phyloP scores from a whole-genome alignment of 1,284 basidiomycete genomes.

The Pascua sp. region DNA sequence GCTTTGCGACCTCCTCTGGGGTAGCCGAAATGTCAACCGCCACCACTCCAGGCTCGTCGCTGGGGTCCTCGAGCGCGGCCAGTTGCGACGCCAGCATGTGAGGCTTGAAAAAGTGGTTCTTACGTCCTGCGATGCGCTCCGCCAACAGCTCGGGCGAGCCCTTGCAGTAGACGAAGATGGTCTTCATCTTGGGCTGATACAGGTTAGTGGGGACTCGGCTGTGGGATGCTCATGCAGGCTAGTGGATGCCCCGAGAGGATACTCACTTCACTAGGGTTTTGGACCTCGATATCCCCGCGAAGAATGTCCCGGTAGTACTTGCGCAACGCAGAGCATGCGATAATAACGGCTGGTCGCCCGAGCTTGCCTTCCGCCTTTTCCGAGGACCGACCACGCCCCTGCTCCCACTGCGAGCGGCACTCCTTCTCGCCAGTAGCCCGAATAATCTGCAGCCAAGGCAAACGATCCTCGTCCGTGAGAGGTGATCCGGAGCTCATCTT shows the following conservation, averaged over 20 bases:
- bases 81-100: constrained; percentile 83
- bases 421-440: constrained; percentile 57
- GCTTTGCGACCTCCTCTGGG: constrained; percentile 60
- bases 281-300: constrained; percentile 56
- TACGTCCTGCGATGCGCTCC: constrained; percentile 66
- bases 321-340: constrained; percentile 85
- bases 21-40: constrained; percentile 60
- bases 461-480: constrained; percentile 74
- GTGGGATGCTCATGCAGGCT: too few species aligned
- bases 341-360: constrained; percentile 60
- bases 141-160: constrained; percentile 63
- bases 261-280: too few species aligned
- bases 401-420: constrained; percentile 51
- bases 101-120: constrained; percentile 85
- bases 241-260: too few species aligned
- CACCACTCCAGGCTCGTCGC: constrained; percentile 64
- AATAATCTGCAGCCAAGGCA: constrained; percentile 78
- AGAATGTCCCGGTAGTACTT: constrained; percentile 75
- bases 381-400: constrained; percentile 20
- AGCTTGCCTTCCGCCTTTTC: constrained; percentile 27
- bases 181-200: constrained; percentile 51
- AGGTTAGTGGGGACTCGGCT: not conserved
- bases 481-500: constrained; percentile 84
- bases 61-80: constrained; percentile 69
- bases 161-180: constrained; percentile 79